Evolutionary conservation across 176 grass and related monocot species (phyloP).

Genomic region (Raddia guianensis): DNA sequence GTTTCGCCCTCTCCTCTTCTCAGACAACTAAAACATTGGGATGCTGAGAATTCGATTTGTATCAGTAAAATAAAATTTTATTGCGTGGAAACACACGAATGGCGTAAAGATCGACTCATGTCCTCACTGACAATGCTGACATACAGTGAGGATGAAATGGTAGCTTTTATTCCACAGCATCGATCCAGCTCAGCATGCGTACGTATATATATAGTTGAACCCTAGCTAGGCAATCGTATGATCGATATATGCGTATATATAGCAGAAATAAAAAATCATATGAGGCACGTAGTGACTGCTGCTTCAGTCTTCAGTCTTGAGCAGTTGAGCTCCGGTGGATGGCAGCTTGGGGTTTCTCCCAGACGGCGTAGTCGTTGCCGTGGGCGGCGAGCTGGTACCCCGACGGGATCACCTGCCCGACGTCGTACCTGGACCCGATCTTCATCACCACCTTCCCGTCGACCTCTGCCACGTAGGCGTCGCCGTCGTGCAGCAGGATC

Average conservation of each 20-base stretch:
- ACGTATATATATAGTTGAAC: background rate
- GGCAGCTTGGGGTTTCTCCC: conserved; percentile 6
- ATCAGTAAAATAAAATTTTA: background rate
- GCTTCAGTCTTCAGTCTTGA: background rate
- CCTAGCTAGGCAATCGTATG: background rate
- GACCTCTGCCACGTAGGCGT: conserved; percentile 49
- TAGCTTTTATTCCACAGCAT: background rate
- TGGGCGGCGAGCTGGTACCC: conserved; percentile 15
- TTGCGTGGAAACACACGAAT: background rate
- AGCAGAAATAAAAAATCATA: conserved; percentile 6
- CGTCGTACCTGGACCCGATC: conserved; percentile 45
- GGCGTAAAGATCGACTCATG: background rate
- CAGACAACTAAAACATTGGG: background rate
- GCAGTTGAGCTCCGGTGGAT: background rate
- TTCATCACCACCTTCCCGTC: conserved; percentile 42
- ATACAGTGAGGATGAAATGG: background rate
- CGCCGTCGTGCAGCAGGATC: conserved; percentile 38
- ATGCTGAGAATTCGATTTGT: background rate
- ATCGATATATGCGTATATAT: background rate
- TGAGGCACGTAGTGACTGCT: background rate
- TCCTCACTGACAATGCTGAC: background rate
- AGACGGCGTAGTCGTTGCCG: conserved; percentile 52
- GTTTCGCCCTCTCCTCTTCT: background rate
- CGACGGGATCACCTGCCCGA: conserved; percentile 29
- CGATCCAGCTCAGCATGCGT: no score